A percentile compares a stretch with the other conserved stretches of the same genome.
Conservation (phyloP, 352 stramenopile genomes). For the Pythium brachiatum region DNA sequence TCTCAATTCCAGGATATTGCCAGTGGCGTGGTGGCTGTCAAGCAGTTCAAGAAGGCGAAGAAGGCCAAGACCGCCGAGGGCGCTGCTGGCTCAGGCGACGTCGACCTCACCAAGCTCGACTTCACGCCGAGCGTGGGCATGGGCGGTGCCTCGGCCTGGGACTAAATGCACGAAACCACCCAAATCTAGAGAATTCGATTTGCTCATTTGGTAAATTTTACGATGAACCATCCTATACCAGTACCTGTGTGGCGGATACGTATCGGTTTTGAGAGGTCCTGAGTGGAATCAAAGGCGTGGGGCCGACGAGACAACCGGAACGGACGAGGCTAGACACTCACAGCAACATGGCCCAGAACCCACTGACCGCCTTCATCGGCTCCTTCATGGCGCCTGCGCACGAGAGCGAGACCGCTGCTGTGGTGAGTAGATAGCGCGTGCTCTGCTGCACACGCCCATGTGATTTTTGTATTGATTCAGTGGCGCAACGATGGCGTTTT, state of each 20-base stretch:
- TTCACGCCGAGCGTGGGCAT: constrained; percentile 66
- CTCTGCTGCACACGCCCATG: background rate
- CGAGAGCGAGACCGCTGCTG: constrained; percentile 40
- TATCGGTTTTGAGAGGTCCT: constrained; percentile 10
- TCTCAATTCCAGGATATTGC: constrained; percentile 41
- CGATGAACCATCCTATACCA: background rate
- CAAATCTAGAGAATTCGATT: constrained; percentile 13
- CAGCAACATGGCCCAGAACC: constrained; percentile 60
- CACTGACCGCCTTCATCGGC: constrained; percentile 60
- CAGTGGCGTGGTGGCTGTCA: constrained; percentile 72
- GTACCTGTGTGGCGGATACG: background rate
- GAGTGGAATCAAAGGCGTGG: constrained; percentile 22
- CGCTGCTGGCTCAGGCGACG: constrained; percentile 4
- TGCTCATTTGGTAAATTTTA: constrained; percentile 7
- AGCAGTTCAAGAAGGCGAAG: constrained; percentile 75
- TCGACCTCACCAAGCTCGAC: constrained; percentile 62
- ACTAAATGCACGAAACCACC: too few relatives aligned
- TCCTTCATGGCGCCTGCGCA: constrained; percentile 65
- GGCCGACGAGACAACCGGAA: constrained; percentile 20
- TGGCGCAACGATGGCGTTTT: background rate
- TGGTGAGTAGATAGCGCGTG: constrained; percentile 30
- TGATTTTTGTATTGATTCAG: background rate
- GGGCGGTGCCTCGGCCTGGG: constrained; percentile 69
- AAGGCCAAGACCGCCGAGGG: constrained; percentile 30
- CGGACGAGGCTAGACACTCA: constrained; percentile 5